A percentile compares a stretch with the other conserved stretches of the same genome.
Conservation (phyloP, 1,284 basidiomycete species). For the Naganishia cerealis region DNA sequence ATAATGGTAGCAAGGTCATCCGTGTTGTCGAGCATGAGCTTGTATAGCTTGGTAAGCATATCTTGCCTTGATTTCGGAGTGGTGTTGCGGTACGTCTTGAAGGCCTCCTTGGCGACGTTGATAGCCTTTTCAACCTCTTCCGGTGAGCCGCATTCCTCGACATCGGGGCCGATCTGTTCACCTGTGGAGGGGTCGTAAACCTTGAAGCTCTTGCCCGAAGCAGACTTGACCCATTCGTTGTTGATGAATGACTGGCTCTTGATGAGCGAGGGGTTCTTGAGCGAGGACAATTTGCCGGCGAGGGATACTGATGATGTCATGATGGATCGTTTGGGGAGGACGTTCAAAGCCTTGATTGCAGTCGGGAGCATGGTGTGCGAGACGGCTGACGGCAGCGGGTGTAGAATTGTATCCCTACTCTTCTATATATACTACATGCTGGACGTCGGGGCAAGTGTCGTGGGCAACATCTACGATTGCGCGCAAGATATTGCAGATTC, state of each 20-base stretch:
- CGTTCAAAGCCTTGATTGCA: slow-evolving; percentile 11
- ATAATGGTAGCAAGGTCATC: slow-evolving; percentile 81
- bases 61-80: slow-evolving; percentile 62
- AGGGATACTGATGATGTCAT: slow-evolving; percentile 13
- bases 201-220: slow-evolving; percentile 34
- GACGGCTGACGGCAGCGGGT: too few species aligned
- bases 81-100: slow-evolving; percentile 34
- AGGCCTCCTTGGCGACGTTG: slow-evolving; percentile 33
- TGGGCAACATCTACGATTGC: too few species aligned
- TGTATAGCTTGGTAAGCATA: slow-evolving; percentile 70
- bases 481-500: too few species aligned
- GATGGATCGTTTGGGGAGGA: slow-evolving; percentile 17
- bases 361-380: slow-evolving; percentile 17
- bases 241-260: slow-evolving; percentile 33
- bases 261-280: slow-evolving; percentile 34
- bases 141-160: slow-evolving; percentile 30
- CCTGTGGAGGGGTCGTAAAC: slow-evolving; percentile 34
- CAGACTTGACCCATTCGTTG: slow-evolving; percentile 34
- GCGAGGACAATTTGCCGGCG: slow-evolving; percentile 24
- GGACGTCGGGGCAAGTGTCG: too few species aligned
- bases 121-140: slow-evolving; percentile 34
- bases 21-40: slow-evolving; percentile 71
- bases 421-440: too few species aligned
- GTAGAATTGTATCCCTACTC: too few species aligned
- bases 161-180: slow-evolving; percentile 30